Conservation (phyloP, 495 filamentous ascomycete species). For the Podospora australis region DNA sequence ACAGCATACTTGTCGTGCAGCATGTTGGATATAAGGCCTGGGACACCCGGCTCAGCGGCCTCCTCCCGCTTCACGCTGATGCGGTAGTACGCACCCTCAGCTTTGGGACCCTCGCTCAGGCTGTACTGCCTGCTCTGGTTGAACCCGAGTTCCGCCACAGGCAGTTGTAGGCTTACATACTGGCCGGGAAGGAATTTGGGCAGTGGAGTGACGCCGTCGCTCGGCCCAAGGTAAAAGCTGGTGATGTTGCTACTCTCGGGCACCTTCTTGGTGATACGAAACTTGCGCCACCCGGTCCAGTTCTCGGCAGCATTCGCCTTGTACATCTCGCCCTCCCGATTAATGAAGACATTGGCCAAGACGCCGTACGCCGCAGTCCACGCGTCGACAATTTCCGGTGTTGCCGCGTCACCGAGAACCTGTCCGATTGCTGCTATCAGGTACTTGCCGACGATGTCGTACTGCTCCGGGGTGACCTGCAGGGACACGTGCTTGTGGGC, state of each 20-base stretch:
- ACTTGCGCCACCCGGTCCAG: conserved; percentile 63
- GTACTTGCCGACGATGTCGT: conserved; percentile 60
- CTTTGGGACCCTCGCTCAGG: conserved; percentile 53
- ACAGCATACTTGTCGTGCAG: conserved; percentile 54
- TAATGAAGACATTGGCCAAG: conserved; percentile 61
- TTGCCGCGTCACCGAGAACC: conserved; percentile 61
- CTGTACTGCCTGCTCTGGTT: conserved; percentile 66
- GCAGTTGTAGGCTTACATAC: conserved; percentile 57
- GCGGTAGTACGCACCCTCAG: conserved; percentile 50
- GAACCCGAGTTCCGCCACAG: conserved; percentile 52
- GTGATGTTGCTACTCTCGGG: conserved; percentile 53
- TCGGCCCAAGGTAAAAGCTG: conserved; percentile 60
- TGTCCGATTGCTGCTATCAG: conserved; percentile 62
- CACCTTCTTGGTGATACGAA: conserved; percentile 54
- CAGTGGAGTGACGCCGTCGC: conserved; percentile 49
- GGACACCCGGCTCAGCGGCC: conserved; percentile 36
- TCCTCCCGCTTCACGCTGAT: conserved; percentile 63
- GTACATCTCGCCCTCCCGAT: conserved; percentile 55
- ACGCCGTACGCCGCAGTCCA: conserved; percentile 61
- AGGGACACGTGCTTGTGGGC: conserved; percentile 70
- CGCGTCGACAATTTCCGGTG: conserved; percentile 58
- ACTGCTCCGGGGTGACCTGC: conserved; percentile 60
- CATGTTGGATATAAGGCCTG: conserved; percentile 63
- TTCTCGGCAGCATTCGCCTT: conserved; percentile 37
- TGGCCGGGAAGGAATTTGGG: conserved; percentile 61